Percentiles rank a stretch among this genome's conserved stretches.
Conservation (phyloP, 176 grass and related monocot species). For the Oryza brachyantha region DNA sequence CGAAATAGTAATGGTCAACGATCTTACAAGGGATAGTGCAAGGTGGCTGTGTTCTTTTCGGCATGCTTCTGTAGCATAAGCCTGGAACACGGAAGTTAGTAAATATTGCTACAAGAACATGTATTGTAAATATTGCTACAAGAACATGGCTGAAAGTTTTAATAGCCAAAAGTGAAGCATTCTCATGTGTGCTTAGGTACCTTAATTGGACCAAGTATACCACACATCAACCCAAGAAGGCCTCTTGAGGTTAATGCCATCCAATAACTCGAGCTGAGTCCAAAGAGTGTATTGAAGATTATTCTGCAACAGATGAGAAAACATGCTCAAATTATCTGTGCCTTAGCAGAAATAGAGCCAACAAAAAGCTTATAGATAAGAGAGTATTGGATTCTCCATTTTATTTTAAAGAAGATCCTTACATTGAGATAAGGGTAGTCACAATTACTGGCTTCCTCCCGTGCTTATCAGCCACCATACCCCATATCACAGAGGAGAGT, state of each 20-base stretch:
- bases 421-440: slow-evolving; percentile 55
- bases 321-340: slow-evolving; percentile 16
- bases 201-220: slow-evolving; percentile 57
- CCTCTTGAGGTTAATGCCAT: slow-evolving; percentile 57
- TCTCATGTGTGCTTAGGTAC: slow-evolving; percentile 13
- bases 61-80: slow-evolving; percentile 68
- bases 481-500: slow-evolving; percentile 61
- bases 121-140: neutral
- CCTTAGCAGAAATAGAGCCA: slow-evolving; percentile 9
- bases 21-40: slow-evolving; percentile 55
- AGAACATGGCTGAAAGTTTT: neutral
- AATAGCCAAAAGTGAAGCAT: neutral
- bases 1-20: neutral
- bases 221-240: slow-evolving; percentile 52
- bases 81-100: slow-evolving; percentile 37
- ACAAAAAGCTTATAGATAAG: neutral
- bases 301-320: slow-evolving; percentile 33
- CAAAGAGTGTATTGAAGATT: slow-evolving; percentile 66
- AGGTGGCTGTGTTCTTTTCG: slow-evolving; percentile 56
- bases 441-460: slow-evolving; percentile 68
- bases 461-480: slow-evolving; percentile 62
- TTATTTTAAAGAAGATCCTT: slow-evolving; percentile 31
- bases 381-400: neutral
- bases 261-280: slow-evolving; percentile 67
- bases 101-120: neutral